A percentile compares a stretch with the other conserved stretches of the same genome.
These are phyloP conservation scores for Neurospora terricola DNA, from an alignment of 495 filamentous ascomycete species.

Conservation along the genomic window DNA sequence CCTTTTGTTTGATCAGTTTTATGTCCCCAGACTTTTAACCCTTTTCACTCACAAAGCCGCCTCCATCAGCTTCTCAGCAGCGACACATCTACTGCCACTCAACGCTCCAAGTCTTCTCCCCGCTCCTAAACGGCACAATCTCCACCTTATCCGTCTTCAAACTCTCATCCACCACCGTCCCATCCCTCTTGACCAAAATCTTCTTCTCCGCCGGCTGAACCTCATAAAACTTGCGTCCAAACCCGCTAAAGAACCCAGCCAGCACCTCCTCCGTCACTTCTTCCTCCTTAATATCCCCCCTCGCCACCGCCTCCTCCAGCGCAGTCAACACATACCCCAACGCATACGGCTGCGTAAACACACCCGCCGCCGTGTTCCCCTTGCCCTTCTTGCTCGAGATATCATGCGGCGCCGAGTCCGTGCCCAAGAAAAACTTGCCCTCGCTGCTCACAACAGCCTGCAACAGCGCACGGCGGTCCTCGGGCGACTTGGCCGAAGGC, in stretches of 20 bases:
- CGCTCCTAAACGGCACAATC: constrained; percentile 62
- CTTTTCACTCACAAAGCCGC: no score
- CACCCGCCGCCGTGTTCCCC: constrained; percentile 66
- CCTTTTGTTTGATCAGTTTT: neutral
- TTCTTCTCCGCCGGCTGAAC: constrained; percentile 5
- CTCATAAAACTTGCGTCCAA: constrained; percentile 66
- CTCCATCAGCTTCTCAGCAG: no score
- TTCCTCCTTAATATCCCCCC: constrained; percentile 49
- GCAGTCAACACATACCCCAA: constrained; percentile 60
- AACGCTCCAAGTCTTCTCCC: constrained; percentile 54
- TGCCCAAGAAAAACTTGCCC: constrained; percentile 69
- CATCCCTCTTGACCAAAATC: constrained; percentile 13
- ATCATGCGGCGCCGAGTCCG: constrained; percentile 48
- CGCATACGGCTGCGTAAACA: constrained; percentile 87
- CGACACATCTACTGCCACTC: constrained; percentile 39
- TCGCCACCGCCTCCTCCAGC: constrained; percentile 57
- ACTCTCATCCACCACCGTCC: constrained; percentile 18
- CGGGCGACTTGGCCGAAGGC: constrained; percentile 63
- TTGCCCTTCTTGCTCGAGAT: constrained; percentile 57
- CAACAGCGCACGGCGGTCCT: constrained; percentile 67
- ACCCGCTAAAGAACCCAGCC: constrained; percentile 63
- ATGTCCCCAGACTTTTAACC: neutral
- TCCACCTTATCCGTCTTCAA: constrained; percentile 38
- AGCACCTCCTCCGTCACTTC: constrained; percentile 61
- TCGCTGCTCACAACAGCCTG: constrained; percentile 55